Percentiles rank a stretch among this genome's conserved stretches.
Conservation (phyloP, 1,284 basidiomycete genomes). For the Ceratobasidium sp. region DNA sequence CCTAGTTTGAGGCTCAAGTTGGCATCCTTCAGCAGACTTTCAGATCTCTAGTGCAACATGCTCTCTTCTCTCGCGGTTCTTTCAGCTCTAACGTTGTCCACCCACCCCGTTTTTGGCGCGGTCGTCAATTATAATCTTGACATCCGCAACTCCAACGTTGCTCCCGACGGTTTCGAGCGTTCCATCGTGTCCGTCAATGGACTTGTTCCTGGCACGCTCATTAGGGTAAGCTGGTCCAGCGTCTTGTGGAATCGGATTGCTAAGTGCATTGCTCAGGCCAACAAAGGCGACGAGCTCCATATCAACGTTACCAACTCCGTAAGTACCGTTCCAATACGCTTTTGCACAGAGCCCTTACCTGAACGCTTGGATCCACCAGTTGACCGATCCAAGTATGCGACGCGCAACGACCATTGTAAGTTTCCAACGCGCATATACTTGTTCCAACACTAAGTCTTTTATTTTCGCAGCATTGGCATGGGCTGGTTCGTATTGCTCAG, state of each 20-base stretch:
- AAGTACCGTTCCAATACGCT: not conserved
- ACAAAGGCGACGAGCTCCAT: constrained; percentile 28
- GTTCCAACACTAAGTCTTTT: not conserved
- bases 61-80: not conserved
- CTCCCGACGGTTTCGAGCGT: constrained; percentile 32
- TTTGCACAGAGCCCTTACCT: not conserved
- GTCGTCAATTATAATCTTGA: constrained; percentile 13
- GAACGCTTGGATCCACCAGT: not conserved
- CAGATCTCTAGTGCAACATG: not conserved
- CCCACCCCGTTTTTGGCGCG: constrained; percentile 11
- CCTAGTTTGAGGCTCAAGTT: not conserved
- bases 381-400: constrained; percentile 24
- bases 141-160: constrained; percentile 23
- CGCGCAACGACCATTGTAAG: constrained; percentile 35
- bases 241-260: not conserved
- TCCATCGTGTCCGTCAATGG: constrained; percentile 33
- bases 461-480: constrained; percentile 27
- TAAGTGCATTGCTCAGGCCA: constrained; percentile 2
- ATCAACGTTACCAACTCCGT: constrained; percentile 30
- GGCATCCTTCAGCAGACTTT: not conserved
- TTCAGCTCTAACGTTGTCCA: constrained; percentile 6
- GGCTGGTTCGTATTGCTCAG: constrained; percentile 15
- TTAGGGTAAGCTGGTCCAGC: not conserved
- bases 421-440: not conserved
- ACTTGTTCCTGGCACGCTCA: constrained; percentile 21